phyloP scores from a whole-genome alignment of 805 yeast species.

The Kuraishia capsulata region DNA sequence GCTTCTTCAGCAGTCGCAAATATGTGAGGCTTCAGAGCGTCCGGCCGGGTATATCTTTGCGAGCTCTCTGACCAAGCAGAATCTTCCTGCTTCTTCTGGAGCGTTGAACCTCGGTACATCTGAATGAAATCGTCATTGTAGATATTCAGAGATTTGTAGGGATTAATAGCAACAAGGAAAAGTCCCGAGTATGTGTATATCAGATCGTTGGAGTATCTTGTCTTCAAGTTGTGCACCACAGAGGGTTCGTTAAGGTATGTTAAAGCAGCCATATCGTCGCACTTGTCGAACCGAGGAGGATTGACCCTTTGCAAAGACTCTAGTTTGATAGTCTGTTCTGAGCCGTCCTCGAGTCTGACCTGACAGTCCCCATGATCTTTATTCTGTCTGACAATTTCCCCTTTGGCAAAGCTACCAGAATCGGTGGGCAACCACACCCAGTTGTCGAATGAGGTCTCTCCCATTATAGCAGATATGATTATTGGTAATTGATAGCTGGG shows the following conservation, averaged over 20 bases:
- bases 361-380: background rate
- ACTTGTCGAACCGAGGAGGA: conserved; percentile 83
- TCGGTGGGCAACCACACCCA: conserved; percentile 60
- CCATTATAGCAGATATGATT: too few species aligned
- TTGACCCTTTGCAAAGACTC: conserved; percentile 57
- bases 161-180: conserved; percentile 91
- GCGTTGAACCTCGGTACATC: conserved; percentile 27
- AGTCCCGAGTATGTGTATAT: conserved; percentile 95
- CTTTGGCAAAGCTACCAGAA: conserved; percentile 1
- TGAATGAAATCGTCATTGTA: conserved; percentile 53
- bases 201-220: conserved; percentile 67
- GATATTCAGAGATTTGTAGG: conserved; percentile 68
- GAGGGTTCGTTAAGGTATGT: conserved; percentile 94
- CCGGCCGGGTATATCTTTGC: conserved; percentile 1
- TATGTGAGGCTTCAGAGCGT: conserved; percentile 63
- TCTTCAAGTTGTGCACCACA: conserved; percentile 74
- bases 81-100: conserved; percentile 26
- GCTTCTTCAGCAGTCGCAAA: conserved; percentile 87
- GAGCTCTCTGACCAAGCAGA: conserved; percentile 6
- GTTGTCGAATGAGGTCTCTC: conserved; percentile 20
- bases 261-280: conserved; percentile 91
- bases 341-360: conserved; percentile 19
- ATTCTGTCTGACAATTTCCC: background rate
- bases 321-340: conserved; percentile 27
- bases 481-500: too few species aligned